Percentiles rank a stretch among this genome's conserved stretches.
Conservation (phyloP, 2,329 filamentous ascomycete genomes). For the Aschersonia sp. region DNA sequence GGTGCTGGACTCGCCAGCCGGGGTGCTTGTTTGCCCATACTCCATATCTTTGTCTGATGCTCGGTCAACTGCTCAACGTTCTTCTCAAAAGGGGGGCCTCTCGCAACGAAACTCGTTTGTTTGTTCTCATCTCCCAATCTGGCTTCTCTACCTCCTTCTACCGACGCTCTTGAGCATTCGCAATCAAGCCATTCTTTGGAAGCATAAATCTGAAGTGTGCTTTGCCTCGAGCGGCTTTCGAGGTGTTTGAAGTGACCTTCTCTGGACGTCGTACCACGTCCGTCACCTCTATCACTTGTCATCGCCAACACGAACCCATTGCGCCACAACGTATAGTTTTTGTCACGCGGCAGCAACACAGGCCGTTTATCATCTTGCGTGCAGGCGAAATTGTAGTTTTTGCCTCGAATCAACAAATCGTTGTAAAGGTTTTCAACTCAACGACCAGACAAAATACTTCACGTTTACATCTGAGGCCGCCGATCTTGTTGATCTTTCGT, state of each 20-base stretch:
- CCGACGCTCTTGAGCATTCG: neutral
- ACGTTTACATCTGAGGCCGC: too few species aligned
- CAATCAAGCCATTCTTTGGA: neutral
- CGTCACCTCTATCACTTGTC: neutral
- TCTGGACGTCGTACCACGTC: neutral
- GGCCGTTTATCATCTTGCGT: too few species aligned
- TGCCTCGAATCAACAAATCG: too few species aligned
- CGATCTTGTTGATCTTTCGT: too few species aligned
- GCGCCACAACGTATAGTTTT: neutral
- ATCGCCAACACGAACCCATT: neutral
- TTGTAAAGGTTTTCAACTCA: too few species aligned
- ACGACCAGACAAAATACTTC: too few species aligned
- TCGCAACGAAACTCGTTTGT: slow-evolving; percentile 3
- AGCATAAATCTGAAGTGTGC: too few species aligned
- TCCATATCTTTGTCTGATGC: neutral
- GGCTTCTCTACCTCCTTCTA: too few species aligned
- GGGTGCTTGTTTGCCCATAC: slow-evolving; percentile 2
- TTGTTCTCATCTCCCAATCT: neutral
- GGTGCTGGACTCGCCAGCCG: slow-evolving; percentile 1
- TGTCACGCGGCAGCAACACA: neutral
- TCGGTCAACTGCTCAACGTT: slow-evolving; percentile 1
- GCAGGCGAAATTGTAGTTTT: too few species aligned
- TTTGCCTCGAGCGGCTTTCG: too few species aligned
- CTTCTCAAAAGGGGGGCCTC: slow-evolving; percentile 5
- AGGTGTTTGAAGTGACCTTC: too few species aligned